Conservation (phyloP, 2,329 filamentous ascomycete genomes). For the Epichloe festucae region DNA sequence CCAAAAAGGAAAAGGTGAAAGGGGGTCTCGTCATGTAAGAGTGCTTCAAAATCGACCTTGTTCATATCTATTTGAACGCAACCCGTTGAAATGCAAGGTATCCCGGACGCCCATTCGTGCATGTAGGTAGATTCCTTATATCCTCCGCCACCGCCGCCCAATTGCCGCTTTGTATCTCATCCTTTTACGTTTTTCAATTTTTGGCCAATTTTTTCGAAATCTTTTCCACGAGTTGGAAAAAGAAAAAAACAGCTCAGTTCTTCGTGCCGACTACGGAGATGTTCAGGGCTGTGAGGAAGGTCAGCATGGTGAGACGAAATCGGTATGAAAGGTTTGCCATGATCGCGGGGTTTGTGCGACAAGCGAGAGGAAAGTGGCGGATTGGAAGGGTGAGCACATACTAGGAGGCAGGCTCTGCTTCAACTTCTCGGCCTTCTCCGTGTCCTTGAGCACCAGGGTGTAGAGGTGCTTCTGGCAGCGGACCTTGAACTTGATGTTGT, state of each 20-base stretch:
- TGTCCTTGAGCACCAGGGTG: constrained; percentile 96
- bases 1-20: too few species aligned
- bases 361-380: not conserved
- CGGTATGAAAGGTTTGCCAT: too few species aligned
- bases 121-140: constrained; percentile 22
- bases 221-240: not conserved
- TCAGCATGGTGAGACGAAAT: too few species aligned
- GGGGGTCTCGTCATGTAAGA: not conserved
- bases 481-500: constrained; percentile 99
- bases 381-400: constrained; percentile 38
- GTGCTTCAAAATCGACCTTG: constrained; percentile 25
- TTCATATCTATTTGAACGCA: constrained; percentile 24
- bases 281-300: constrained; percentile 27
- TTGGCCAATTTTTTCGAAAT: not conserved
- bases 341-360: too few species aligned
- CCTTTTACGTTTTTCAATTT: constrained; percentile 12
- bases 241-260: constrained; percentile 16
- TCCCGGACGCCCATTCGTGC: constrained; percentile 41
- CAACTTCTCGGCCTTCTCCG: constrained; percentile 99
- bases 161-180: constrained; percentile 6
- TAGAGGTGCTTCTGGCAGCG: constrained; percentile 93
- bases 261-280: constrained; percentile 46
- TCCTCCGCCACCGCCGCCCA: constrained; percentile 11
- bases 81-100: constrained; percentile 35
- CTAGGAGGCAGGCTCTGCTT: constrained; percentile 97